Percentiles rank a stretch among this genome's conserved stretches.
Evolutionary conservation across 1,139 yeast genomes (phyloP).

Genomic region (Yamadazyma triangularis): DNA sequence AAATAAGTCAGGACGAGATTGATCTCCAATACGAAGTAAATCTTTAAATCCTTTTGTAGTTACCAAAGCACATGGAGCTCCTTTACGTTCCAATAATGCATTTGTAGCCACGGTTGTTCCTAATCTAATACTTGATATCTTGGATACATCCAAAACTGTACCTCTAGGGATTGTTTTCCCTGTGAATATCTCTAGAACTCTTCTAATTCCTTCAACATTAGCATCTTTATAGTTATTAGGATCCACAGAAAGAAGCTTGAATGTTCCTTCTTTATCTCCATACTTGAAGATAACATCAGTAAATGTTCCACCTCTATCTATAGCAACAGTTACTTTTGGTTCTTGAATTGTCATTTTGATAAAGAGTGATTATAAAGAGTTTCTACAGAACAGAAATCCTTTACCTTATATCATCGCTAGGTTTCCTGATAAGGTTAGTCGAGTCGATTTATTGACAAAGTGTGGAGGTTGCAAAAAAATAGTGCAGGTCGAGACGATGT

Average conservation of each 20-base stretch:
- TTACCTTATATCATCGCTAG: no score
- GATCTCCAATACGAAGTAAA: slow-evolving; percentile 63
- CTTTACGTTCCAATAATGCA: slow-evolving; percentile 67
- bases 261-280: slow-evolving; percentile 12
- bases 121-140: slow-evolving; percentile 52
- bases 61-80: slow-evolving; percentile 57
- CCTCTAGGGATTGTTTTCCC: slow-evolving; percentile 12
- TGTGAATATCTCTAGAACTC: slow-evolving; percentile 14
- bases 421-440: no score
- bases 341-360: slow-evolving; percentile 4
- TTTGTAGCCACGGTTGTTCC: slow-evolving; percentile 83
- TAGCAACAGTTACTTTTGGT: slow-evolving; percentile 11
- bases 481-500: no score
- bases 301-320: slow-evolving; percentile 23
- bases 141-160: slow-evolving; percentile 24
- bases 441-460: no score
- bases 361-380: no score
- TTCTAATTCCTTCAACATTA: slow-evolving; percentile 19
- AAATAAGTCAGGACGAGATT: slow-evolving; percentile 67
- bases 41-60: slow-evolving; percentile 69
- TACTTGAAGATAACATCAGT: slow-evolving; percentile 16
- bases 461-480: no score
- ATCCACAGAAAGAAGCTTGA: slow-evolving; percentile 18
- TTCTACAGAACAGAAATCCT: no score
- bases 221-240: slow-evolving; percentile 19